Conservation (phyloP, 257 asterid genomes). For the Lavandula angustifolia region DNA sequence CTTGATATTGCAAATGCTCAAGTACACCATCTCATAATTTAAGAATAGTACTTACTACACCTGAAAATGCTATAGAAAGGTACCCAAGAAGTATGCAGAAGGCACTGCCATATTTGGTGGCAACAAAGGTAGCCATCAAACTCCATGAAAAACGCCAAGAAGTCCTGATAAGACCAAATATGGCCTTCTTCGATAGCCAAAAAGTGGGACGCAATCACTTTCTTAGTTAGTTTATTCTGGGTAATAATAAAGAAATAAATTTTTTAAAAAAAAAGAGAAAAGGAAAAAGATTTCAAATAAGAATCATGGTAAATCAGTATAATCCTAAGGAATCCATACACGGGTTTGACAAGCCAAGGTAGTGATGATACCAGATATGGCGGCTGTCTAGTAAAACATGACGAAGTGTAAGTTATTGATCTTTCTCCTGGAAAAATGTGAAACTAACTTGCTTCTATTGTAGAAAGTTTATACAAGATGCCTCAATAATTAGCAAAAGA, state of each 20-base stretch:
- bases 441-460: constrained; percentile 17
- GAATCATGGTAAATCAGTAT: constrained; percentile 22
- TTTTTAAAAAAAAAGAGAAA: background rate
- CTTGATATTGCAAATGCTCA: constrained; percentile 5
- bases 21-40: constrained; percentile 9
- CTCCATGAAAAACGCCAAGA: constrained; percentile 94
- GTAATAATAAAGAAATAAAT: no score
- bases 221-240: constrained; percentile 12
- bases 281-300: constrained; percentile 24
- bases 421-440: background rate
- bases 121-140: constrained; percentile 89
- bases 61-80: constrained; percentile 94
- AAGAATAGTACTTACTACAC: constrained; percentile 76
- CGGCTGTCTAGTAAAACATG: constrained; percentile 87
- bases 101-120: constrained; percentile 86
- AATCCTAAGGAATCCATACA: constrained; percentile 95
- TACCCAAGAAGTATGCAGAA: constrained; percentile 94
- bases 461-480: no score
- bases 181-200: constrained; percentile 96
- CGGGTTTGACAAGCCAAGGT: constrained; percentile 97
- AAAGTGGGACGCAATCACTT: constrained; percentile 90
- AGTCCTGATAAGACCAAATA: constrained; percentile 94
- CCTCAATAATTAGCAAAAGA: no score
- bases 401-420: constrained; percentile 44
- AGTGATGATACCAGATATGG: constrained; percentile 80